These are phyloP conservation scores for Chlorophyllum brunneum DNA, from an alignment of 768 basidiomycete species.

Conservation along the genomic window DNA sequence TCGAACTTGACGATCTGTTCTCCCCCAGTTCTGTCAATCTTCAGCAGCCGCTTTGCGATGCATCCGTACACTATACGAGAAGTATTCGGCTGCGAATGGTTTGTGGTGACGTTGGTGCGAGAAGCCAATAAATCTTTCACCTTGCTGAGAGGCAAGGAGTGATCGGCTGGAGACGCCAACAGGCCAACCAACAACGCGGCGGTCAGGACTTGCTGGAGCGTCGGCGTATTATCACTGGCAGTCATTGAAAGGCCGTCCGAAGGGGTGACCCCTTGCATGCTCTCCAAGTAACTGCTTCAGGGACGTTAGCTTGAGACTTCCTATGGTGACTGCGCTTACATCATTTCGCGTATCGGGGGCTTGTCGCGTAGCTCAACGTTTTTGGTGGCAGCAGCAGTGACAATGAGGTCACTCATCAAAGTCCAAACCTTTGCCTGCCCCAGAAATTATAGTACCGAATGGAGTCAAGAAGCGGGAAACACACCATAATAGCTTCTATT, in stretches of 20 bases:
- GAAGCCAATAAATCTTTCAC: constrained; percentile 54
- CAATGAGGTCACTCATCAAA: constrained; percentile 60
- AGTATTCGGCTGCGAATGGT: constrained; percentile 23
- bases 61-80: constrained; percentile 70
- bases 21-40: constrained; percentile 70
- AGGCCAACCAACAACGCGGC: constrained; percentile 63
- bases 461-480: constrained; percentile 20
- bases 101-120: constrained; percentile 39
- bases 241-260: constrained; percentile 43
- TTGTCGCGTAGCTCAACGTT: constrained; percentile 30
- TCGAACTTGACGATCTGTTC: constrained; percentile 78
- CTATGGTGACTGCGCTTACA: constrained; percentile 38
- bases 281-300: constrained; percentile 10
- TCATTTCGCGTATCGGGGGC: constrained; percentile 48
- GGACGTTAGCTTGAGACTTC: not conserved
- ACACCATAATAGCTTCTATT: constrained; percentile 60
- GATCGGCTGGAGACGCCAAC: constrained; percentile 47
- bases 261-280: constrained; percentile 33
- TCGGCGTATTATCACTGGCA: constrained; percentile 33
- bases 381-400: constrained; percentile 32
- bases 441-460: not conserved
- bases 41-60: constrained; percentile 76
- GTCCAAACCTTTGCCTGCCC: constrained; percentile 65
- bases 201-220: constrained; percentile 67
- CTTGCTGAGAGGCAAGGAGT: constrained; percentile 56